A percentile compares a stretch with the other conserved stretches of the same genome.
phyloP scores from a whole-genome alignment of 495 filamentous ascomycete genomes.

The Aspergillus panamensis region DNA sequence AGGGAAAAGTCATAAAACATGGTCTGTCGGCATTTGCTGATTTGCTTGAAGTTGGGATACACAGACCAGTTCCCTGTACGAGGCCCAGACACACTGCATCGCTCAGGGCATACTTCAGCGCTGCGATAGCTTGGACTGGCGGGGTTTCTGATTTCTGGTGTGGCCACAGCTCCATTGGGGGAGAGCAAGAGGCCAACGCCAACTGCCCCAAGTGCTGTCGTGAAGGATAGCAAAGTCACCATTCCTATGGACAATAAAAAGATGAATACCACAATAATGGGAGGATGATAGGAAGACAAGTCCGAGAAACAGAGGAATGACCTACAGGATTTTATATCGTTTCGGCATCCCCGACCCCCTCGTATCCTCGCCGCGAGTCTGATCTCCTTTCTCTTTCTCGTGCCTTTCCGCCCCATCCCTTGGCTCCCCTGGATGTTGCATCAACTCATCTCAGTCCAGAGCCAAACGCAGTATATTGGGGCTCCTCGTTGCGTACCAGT shows the following conservation, averaged over 20 bases:
- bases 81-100: conserved; percentile 31
- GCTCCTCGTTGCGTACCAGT: too few relatives aligned
- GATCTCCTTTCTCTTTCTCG: too few relatives aligned
- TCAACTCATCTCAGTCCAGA: too few relatives aligned
- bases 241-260: neutral
- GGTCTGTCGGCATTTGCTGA: conserved; percentile 25
- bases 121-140: conserved; percentile 24
- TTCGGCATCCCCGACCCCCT: too few relatives aligned
- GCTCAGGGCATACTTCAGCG: conserved; percentile 27
- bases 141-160: neutral
- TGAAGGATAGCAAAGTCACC: neutral
- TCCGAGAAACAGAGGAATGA: neutral
- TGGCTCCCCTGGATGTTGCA: too few relatives aligned
- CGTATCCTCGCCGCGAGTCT: too few relatives aligned
- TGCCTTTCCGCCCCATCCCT: too few relatives aligned
- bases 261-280: too few relatives aligned
- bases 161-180: neutral
- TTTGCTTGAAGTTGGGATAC: conserved; percentile 26
- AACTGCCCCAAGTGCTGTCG: neutral
- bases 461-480: too few relatives aligned
- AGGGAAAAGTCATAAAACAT: conserved; percentile 33
- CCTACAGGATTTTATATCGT: too few relatives aligned
- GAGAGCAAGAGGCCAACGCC: neutral
- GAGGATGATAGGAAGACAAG: neutral
- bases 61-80: conserved; percentile 32